Percentiles rank a stretch among this genome's conserved stretches.
Conservation (phyloP, 257 asterid species). For the Solanum corneliomulleri region DNA sequence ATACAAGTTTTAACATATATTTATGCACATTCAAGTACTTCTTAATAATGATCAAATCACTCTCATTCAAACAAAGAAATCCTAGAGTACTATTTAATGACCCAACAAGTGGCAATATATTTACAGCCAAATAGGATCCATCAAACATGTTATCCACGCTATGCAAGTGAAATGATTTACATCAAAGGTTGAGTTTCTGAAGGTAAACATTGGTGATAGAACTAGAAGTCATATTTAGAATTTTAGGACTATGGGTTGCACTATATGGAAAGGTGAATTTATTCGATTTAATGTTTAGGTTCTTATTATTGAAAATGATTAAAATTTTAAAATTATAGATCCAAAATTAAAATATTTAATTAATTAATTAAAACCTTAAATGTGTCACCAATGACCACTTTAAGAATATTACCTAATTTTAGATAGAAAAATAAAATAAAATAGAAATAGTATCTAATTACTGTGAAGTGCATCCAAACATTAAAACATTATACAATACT, state of each 20-base stretch:
- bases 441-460: too few relatives aligned
- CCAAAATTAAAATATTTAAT: rapidly evolving
- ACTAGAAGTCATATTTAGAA: too few relatives aligned
- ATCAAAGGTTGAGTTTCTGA: neutral
- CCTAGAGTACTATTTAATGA: neutral
- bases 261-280: rapidly evolving
- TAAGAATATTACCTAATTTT: too few relatives aligned
- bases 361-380: too few relatives aligned
- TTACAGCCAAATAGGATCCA: neutral
- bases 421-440: too few relatives aligned
- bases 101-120: neutral
- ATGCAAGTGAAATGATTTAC: neutral
- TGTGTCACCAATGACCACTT: rapidly evolving
- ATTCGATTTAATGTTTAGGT: too few relatives aligned
- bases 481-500: rapidly evolving
- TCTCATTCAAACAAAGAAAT: neutral
- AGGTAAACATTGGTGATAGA: neutral
- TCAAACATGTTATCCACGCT: neutral
- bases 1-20: too few relatives aligned
- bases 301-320: too few relatives aligned
- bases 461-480: rapidly evolving
- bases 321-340: too few relatives aligned
- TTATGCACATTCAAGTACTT: too few relatives aligned
- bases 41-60: too few relatives aligned
- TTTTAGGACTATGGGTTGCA: too few relatives aligned